Base-by-base conservation (phyloP, 2,329 filamentous ascomycete genomes). In the Metarhizium album region DNA sequence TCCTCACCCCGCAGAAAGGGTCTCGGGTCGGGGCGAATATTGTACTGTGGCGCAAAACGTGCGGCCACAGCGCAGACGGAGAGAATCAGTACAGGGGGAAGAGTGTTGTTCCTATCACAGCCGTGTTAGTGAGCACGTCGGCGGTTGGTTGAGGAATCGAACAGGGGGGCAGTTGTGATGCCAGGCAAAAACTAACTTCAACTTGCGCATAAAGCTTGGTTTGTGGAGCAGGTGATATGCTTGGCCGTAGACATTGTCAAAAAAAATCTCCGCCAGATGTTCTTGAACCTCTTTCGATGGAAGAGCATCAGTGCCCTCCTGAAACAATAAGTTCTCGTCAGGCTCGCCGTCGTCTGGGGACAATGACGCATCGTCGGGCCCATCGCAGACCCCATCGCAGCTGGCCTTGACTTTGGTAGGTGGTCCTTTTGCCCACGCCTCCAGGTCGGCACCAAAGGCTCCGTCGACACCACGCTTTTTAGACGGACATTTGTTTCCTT, bases 41-140 rank as follows among this genome's bases (percentile, higher is more conserved):
- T 83, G 0, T 91, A 89, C 64, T 95, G 91, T 20, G 83, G 87
- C 1, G 91, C 95, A 64, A 97, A 98, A 40, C 93, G 84, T 38
- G 91, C 91, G n/a, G 93, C 88, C 43, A 97, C 83, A 22, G 91
- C 91, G 67, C 93, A 97, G 9, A 98, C 87, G 6, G 91, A 89
- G n/a, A 98, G 77, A 49, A 94, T 82, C 14, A 98, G 73, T 11
- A 97, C 91, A 0, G 93, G 93, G 1, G 93, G 91, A 13, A 97
- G 74, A 1, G 84, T 84, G 40, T 66, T 63, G 47, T 62, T 69
- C 49, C 67, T 70, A 33, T 4, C n/a, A n/a, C n/a, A 35, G 20
- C 31, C 18, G n/a, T 14, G 40, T 43, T n/a, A 43, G 40, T 24
- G 13, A 20, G 18, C 37, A 40, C 7, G 16, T 8, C 20, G 20